phyloP scores from a whole-genome alignment of 2,329 filamentous ascomycete species.

The Allantophomopsis lycopodina region DNA sequence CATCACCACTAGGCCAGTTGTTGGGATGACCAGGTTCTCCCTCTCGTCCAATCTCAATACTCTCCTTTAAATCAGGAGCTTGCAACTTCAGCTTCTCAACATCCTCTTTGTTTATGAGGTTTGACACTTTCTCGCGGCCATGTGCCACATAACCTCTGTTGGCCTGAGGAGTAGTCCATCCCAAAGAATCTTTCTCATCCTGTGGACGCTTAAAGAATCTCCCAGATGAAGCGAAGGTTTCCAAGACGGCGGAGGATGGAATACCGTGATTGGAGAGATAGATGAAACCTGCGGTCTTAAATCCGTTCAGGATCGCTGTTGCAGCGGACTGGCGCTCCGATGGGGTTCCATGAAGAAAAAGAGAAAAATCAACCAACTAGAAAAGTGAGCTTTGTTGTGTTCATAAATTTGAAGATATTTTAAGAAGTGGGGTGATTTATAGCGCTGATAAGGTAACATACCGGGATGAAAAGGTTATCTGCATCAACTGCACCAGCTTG shows the following conservation, averaged over 20 bases:
- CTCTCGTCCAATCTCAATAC: constrained; percentile 50
- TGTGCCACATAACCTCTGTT: constrained; percentile 62
- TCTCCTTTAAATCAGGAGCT: constrained; percentile 53
- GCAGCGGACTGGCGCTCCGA: constrained; percentile 51
- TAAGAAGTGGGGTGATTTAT: too few species aligned
- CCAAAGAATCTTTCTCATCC: constrained; percentile 48
- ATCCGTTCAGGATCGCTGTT: constrained; percentile 60
- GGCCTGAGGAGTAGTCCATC: constrained; percentile 58
- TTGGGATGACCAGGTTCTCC: constrained; percentile 51
- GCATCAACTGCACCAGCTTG: background rate
- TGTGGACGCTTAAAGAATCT: constrained; percentile 50
- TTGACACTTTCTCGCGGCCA: constrained; percentile 60
- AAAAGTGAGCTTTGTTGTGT: too few species aligned
- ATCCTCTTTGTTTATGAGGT: constrained; percentile 31
- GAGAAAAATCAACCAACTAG: constrained; percentile 70
- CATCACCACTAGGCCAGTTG: constrained; percentile 53
- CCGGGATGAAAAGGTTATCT: constrained; percentile 24
- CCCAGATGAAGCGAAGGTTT: constrained; percentile 54
- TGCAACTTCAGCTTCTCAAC: constrained; percentile 40
- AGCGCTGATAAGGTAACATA: constrained; percentile 13
- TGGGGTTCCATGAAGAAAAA: constrained; percentile 51
- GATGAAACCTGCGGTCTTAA: constrained; percentile 79
- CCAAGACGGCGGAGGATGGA: constrained; percentile 37
- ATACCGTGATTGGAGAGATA: constrained; percentile 77
- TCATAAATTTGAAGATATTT: too few species aligned